Evolutionary conservation across 2,329 filamentous ascomycete genomes (phyloP), one percentile per base, ranked within the genome.

Genomic region (Endoconidiophora laricicola): DNA sequence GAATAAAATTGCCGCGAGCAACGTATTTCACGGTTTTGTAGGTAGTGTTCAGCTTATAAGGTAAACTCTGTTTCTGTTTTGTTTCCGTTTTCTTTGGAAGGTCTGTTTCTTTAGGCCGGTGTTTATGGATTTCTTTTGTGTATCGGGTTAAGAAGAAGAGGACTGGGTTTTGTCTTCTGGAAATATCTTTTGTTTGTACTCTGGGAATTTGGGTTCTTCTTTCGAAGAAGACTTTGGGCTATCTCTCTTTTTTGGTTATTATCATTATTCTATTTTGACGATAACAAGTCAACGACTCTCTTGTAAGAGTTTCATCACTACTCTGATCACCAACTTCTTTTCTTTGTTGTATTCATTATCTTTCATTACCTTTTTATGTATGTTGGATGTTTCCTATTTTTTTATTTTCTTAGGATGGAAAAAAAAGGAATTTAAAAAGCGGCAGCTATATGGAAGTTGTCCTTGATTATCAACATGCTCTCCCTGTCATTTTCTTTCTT

Each of bases 401-500:
- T 46, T 26, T 29, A 18, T 36, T 39, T 20, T 38, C 44, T 20
- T 41, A 29, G 26, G 39, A 12, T 46, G 24, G 42, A 26, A 26
- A 44, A 42, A 20, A 42, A 42, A 22, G 10, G 16, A 22, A 14
- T 20, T 22, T 14, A 12, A 10, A 24, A 37, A 26, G 3, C 24
- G 9, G n/a, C 2, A 12, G 12, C 14, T 12, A 7, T 20, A 44
- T 37, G 26, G 22, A 47, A 36, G 26, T 42, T 18, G 40, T n/a
- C n/a, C 12, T 24, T 50, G 36, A 26, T 29, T 23, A 39, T 33
- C 47, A 18, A 37, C 7, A 20, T 49, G 16, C 16, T 48, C 33
- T 41, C 39, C 14, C 5, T 39, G 46, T 47, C 54, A 54, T 56
- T 61, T 60, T 58, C 57, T 59, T 57, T 58, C 58, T 57, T 57